Evolutionary conservation across 1,284 basidiomycete genomes (phyloP).

Genomic region (Megacollybia platyphylla): DNA sequence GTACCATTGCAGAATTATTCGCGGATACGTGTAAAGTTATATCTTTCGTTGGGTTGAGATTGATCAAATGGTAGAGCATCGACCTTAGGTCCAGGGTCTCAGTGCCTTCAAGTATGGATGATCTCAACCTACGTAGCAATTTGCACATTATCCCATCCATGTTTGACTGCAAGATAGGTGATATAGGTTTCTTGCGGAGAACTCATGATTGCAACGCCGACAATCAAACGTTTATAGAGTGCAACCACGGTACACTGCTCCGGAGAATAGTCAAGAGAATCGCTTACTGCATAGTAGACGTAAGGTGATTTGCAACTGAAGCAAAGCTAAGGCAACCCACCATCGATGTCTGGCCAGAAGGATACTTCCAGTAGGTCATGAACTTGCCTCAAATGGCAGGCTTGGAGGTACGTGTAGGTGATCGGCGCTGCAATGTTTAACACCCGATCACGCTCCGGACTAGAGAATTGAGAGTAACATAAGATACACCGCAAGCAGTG

Average conservation of each 20-base stretch:
- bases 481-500: slow-evolving; percentile 4
- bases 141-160: slow-evolving; percentile 66
- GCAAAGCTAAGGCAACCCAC: slow-evolving; percentile 20
- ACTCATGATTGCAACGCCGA: slow-evolving; percentile 64
- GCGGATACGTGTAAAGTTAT: slow-evolving; percentile 71
- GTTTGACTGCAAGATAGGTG: slow-evolving; percentile 61
- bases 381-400: slow-evolving; percentile 51
- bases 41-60: slow-evolving; percentile 55
- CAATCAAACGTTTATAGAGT: slow-evolving; percentile 53
- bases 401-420: slow-evolving; percentile 45
- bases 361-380: slow-evolving; percentile 51
- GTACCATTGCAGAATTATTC: slow-evolving; percentile 68
- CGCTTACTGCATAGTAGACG: slow-evolving; percentile 36
- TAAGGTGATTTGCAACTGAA: neutral
- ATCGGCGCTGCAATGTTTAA: slow-evolving; percentile 36
- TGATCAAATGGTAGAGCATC: slow-evolving; percentile 66
- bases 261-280: slow-evolving; percentile 52
- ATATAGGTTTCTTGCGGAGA: slow-evolving; percentile 73
- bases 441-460: slow-evolving; percentile 37
- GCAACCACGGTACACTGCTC: slow-evolving; percentile 63
- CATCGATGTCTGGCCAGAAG: slow-evolving; percentile 67
- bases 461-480: slow-evolving; percentile 15
- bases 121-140: slow-evolving; percentile 50
- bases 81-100: slow-evolving; percentile 24
- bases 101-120: neutral